Evolutionary conservation across 225 moss, liverwort and hornwort species (phyloP).

Genomic region (Pseudoscleropodium purum): DNA sequence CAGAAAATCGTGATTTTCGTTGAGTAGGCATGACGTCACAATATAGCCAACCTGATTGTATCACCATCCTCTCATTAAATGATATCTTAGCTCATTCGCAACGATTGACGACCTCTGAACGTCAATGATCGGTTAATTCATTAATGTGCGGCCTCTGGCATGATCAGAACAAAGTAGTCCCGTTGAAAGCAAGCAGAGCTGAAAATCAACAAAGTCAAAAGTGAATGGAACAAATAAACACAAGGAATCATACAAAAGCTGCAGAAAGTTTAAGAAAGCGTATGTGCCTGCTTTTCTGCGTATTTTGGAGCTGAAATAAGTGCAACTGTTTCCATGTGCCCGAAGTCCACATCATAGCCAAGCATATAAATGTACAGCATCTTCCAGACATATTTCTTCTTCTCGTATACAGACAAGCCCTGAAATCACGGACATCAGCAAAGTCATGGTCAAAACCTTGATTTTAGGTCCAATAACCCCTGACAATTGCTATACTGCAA

Average conservation of each 20-base stretch:
- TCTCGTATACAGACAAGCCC: constrained; percentile 94
- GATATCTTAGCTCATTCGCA: background rate
- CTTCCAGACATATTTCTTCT: constrained; percentile 99
- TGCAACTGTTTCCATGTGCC: constrained; percentile 97
- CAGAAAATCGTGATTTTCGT: constrained; percentile 97
- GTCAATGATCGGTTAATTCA: background rate
- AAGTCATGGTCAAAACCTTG: constrained; percentile 2
- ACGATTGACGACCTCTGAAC: background rate
- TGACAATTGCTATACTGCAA: background rate
- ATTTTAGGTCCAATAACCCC: background rate
- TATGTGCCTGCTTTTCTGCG: constrained; percentile 95
- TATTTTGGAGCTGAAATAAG: constrained; percentile 97
- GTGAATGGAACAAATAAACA: background rate
- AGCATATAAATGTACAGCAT: constrained; percentile 99
- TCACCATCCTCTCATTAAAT: constrained; percentile 6
- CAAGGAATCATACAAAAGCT: background rate
- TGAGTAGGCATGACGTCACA: constrained; percentile 93
- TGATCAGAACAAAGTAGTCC: background rate
- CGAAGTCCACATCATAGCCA: constrained; percentile 97
- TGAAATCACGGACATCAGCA: constrained; percentile 29
- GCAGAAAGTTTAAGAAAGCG: background rate
- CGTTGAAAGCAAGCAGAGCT: background rate
- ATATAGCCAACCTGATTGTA: constrained; percentile 84
- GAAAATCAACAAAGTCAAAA: background rate
- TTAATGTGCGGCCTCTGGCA: background rate